Evolutionary conservation across 1,284 basidiomycete genomes (phyloP), one percentile per base, ranked within the genome.

Genomic region (Ustilago shanxiensis): DNA sequence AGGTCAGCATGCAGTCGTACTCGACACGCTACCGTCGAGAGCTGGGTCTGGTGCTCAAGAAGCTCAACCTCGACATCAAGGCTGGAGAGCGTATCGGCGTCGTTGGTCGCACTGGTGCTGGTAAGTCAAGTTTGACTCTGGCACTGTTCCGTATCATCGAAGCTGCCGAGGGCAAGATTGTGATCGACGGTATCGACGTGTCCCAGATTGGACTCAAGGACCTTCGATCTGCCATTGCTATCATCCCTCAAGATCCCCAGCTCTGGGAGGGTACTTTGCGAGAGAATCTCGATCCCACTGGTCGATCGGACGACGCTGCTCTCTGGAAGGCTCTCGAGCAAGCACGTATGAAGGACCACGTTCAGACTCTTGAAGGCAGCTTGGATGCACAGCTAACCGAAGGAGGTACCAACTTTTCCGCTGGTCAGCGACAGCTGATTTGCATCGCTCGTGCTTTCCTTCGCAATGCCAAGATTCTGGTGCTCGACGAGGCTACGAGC

Each of bases 191-290:
- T 6, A 89, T 95, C 5, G 93, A 95, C 84, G 92, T 95, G 73
- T 89, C 91, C 13, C 91, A 90, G 59, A 90, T 97, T 52, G 95
- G 95, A 0, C 88, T 98, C 51, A 90, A 92, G 83, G 92, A 94
- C 77, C 88, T 90, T 4, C 79, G 84, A 18, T 66, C 72, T 31
- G 66, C 78, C 9, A 90, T 98, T 50, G 92, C 93, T 6, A 98
- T 98, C 83, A 95, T 98, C 28, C 95, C 96, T 1, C 85, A 87
- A 78, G 88, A 89, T 89, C 92, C 64, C 88, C 88, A 95, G 83
- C 85, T 96, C 29, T 95, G 95, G 83, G 93, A 95, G 85, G 94
- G 94, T 1, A 92, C 92, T 3, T 88, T 97, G 24, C 90, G 94
- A 56, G 92, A 94, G 74, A 95, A 95, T 79, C 91, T 95, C 57